Conservation (phyloP, 768 basidiomycete species). For the Kwoniella botswanensis region DNA sequence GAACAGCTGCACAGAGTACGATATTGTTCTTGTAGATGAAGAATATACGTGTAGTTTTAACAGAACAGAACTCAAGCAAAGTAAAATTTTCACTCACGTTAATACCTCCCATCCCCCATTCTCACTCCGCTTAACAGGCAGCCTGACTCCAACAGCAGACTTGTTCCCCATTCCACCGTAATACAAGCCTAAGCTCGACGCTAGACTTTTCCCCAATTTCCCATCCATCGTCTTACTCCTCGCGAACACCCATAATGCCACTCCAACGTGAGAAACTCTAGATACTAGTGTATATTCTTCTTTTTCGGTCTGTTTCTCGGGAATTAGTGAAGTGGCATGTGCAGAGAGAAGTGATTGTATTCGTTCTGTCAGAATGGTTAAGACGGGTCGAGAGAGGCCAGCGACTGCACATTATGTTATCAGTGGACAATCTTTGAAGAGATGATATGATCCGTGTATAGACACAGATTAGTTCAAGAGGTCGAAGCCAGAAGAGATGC, state of each 20-base stretch:
- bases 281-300: constrained; percentile 77
- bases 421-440: too few relatives aligned
- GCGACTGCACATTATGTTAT: constrained; percentile 64
- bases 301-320: constrained; percentile 56
- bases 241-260: constrained; percentile 85
- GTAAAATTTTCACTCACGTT: constrained; percentile 67
- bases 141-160: constrained; percentile 85
- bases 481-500: not conserved
- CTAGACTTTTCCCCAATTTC: constrained; percentile 68
- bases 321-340: constrained; percentile 46
- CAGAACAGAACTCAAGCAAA: too few relatives aligned
- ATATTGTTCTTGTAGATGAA: too few relatives aligned
- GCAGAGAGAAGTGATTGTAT: constrained; percentile 62
- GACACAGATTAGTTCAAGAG: too few relatives aligned
- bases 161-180: constrained; percentile 90
- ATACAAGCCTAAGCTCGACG: constrained; percentile 70
- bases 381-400: constrained; percentile 73
- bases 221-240: constrained; percentile 66
- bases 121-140: constrained; percentile 69
- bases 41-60: too few relatives aligned
- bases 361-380: constrained; percentile 71
- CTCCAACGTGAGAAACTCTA: constrained; percentile 80
- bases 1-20: too few relatives aligned
- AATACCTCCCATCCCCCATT: constrained; percentile 71
- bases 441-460: too few relatives aligned